Evolutionary conservation across 805 yeast genomes (phyloP), one percentile per base, ranked within the genome.

Genomic region (Starmerella asiatica): DNA sequence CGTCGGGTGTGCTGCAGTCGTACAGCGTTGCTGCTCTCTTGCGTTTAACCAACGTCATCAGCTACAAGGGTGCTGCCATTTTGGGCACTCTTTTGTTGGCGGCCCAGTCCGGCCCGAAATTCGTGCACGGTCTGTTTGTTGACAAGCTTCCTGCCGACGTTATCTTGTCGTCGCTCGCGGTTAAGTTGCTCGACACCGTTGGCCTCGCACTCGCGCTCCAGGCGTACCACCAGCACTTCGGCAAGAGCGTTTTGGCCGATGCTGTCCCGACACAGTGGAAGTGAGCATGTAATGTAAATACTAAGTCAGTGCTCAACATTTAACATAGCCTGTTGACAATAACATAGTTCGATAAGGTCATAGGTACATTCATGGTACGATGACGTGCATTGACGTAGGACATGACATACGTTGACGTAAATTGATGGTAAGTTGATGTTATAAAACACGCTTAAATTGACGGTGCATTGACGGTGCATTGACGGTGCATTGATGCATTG

Each of bases 1-100:
- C 52, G 21, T 48, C 60, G 21, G 53, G 66, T n/a, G 59, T 56
- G 8, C 49, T 59, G 23, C 67, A 62, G 56, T 51, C 68, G 9
- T 63, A 64, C 47, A 66, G 63, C n/a, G 56, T 61, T 35, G 53
- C 62, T 23, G 64, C 62, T 11, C 48, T 63, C 32, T 52, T 63
- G 34, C 56, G 59, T 48, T 52, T 61, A 32, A 56, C 67, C 31
- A 63, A 63, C 39, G 56, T 62, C 32, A 42, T 53, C 51, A 51
- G 55, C 38, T 54, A 55, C 52, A 59, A 60, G 55, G 66, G 62
- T 12, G 65, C 68, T 16, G 53, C 60, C 37, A 55, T 59, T 36
- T 43, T 63, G 20, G 68, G 68, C 15, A 43, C 57, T 12, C 50
- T 63, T 24, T 51, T 63, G 34, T 59, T 64, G 37, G 60, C 65